Conservation (phyloP, 306 rosid genomes). For the Acacia acuminata region DNA sequence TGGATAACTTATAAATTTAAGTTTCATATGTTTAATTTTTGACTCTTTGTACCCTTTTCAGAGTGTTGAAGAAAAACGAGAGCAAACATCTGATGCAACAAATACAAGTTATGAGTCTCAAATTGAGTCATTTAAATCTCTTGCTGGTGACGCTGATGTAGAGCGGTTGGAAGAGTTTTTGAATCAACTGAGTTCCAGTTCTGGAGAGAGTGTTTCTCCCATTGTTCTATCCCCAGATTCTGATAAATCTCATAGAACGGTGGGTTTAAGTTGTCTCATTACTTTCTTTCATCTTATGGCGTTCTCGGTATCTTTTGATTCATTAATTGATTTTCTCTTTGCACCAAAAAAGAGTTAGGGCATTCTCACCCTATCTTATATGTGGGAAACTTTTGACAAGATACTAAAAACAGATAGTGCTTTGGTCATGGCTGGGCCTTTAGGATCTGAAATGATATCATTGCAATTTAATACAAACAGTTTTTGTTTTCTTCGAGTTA, state of each 20-base stretch:
- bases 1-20: background rate
- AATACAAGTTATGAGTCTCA: constrained; percentile 60
- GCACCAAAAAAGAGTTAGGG: background rate
- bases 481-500: constrained; percentile 1
- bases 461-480: background rate
- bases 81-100: constrained; percentile 24
- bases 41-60: constrained; percentile 34
- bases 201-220: constrained; percentile 52
- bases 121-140: constrained; percentile 70
- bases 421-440: background rate
- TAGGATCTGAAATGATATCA: constrained; percentile 4
- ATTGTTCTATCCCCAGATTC: constrained; percentile 73
- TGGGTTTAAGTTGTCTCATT: constrained; percentile 40
- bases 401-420: background rate
- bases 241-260: constrained; percentile 86
- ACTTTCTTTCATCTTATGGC: background rate
- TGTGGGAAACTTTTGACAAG: constrained; percentile 5
- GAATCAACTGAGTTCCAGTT: constrained; percentile 58
- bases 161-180: constrained; percentile 59
- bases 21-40: background rate
- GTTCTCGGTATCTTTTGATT: background rate
- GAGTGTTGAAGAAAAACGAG: constrained; percentile 48
- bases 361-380: constrained; percentile 6
- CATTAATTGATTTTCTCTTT: background rate
- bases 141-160: constrained; percentile 68